These are phyloP conservation scores for Colletotrichum noveboracense DNA, from an alignment of 2,329 filamentous ascomycete genomes.

Conservation along the genomic window DNA sequence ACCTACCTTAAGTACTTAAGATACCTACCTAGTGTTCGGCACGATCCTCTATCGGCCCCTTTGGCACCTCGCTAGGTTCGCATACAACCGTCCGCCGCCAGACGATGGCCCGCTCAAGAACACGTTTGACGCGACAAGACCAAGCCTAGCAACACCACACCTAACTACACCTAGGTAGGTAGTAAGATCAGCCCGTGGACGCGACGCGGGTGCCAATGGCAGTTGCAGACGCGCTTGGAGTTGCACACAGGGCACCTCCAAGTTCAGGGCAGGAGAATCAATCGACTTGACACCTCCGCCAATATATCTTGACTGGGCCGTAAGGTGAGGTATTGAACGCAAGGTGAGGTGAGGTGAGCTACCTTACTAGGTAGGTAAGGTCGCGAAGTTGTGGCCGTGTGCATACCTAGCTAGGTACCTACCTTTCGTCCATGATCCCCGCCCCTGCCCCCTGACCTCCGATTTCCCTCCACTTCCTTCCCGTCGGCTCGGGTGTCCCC, in stretches of 20 bases:
- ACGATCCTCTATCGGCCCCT: not conserved
- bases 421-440: not conserved
- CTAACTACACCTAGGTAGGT: not conserved
- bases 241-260: not conserved
- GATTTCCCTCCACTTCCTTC: not conserved
- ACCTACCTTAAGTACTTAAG: not conserved
- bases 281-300: not conserved
- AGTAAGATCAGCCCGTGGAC: not conserved
- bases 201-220: not conserved
- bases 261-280: not conserved
- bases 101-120: not conserved
- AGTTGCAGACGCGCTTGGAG: not conserved
- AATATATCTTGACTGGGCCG: not conserved
- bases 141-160: not conserved
- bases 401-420: not conserved
- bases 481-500: constrained; percentile 1
- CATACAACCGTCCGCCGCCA: not conserved
- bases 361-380: not conserved
- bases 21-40: not conserved
- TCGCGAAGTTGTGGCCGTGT: not conserved
- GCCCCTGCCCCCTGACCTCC: not conserved
- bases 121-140: not conserved
- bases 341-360: not conserved
- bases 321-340: not conserved
- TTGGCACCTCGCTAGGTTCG: not conserved